A percentile compares a stretch with the other conserved stretches of the same genome.
These are phyloP conservation scores for Saitozyma podzolica DNA, from an alignment of 768 basidiomycete genomes.

Conservation along the genomic window DNA sequence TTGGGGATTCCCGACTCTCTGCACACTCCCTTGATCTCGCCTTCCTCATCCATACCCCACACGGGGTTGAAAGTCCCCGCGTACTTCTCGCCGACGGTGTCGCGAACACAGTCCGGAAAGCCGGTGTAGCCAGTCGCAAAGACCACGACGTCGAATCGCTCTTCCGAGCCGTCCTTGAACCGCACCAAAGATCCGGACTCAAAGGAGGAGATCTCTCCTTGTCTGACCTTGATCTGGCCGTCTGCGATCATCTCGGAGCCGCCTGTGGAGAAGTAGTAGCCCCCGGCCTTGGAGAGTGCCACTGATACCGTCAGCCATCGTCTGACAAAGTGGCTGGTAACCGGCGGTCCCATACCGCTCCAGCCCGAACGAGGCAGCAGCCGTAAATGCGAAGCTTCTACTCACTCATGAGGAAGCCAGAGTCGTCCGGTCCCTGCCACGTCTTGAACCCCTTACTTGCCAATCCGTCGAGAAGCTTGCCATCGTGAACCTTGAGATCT, in stretches of 20 bases:
- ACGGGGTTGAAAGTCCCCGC: slow-evolving; percentile 43
- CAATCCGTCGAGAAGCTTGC: slow-evolving; percentile 39
- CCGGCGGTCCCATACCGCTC: too few relatives aligned
- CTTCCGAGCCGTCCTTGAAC: slow-evolving; percentile 48
- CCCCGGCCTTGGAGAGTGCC: slow-evolving; percentile 42
- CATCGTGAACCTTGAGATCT: slow-evolving; percentile 61
- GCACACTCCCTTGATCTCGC: slow-evolving; percentile 46
- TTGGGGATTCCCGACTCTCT: slow-evolving; percentile 37
- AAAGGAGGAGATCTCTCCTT: slow-evolving; percentile 60
- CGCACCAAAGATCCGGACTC: slow-evolving; percentile 19
- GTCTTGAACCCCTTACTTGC: slow-evolving; percentile 23
- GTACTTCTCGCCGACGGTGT: slow-evolving; percentile 44
- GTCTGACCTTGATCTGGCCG: slow-evolving; percentile 71
- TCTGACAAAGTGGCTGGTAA: too few relatives aligned
- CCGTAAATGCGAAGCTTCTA: too few relatives aligned
- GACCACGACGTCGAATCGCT: slow-evolving; percentile 62
- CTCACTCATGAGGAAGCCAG: slow-evolving; percentile 53
- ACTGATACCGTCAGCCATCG: too few relatives aligned
- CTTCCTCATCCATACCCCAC: slow-evolving; percentile 52
- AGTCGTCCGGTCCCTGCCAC: slow-evolving; percentile 31
- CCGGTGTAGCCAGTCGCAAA: slow-evolving; percentile 62
- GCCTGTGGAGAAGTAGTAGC: slow-evolving; percentile 54
- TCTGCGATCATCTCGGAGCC: slow-evolving; percentile 65
- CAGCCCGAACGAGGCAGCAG: too few relatives aligned
- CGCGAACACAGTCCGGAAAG: slow-evolving; percentile 44